These are phyloP conservation scores for Lactifluus hygrophoroides DNA, from an alignment of 768 basidiomycete genomes.

Conservation along the genomic window DNA sequence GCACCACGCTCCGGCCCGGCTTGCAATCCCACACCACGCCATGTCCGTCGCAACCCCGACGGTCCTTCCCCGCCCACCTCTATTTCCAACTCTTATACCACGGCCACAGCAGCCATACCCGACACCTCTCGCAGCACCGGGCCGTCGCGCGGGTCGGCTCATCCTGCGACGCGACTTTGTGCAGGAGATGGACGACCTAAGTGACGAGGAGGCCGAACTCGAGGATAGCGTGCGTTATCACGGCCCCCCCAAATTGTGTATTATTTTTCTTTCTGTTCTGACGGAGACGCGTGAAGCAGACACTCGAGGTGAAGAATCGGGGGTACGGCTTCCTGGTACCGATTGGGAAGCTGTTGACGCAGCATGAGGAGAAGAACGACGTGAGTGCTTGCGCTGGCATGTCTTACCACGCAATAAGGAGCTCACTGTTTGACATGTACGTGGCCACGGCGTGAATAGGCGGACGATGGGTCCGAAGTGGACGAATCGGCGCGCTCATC, in stretches of 20 bases:
- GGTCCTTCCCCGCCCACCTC: conserved; percentile 52
- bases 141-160: conserved; percentile 47
- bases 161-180: conserved; percentile 59
- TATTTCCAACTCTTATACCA: conserved; percentile 61
- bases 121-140: conserved; percentile 42
- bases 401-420: not conserved
- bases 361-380: conserved; percentile 80
- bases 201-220: conserved; percentile 77
- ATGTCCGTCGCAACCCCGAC: conserved; percentile 63
- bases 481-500: conserved; percentile 33
- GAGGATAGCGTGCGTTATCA: conserved; percentile 53
- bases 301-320: conserved; percentile 49
- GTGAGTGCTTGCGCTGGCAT: conserved; percentile 32
- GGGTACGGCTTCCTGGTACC: conserved; percentile 64
- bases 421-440: not conserved
- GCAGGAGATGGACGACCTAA: conserved; percentile 75
- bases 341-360: conserved; percentile 63
- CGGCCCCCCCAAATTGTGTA: not conserved
- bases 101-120: conserved; percentile 59
- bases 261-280: not conserved
- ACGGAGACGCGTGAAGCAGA: conserved; percentile 33
- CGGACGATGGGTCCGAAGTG: conserved; percentile 33
- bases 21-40: not conserved
- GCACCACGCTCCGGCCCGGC: not conserved
- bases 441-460: conserved; percentile 12